phyloP scores from a whole-genome alignment of 257 asterid genomes.

The Ajuga chamaepitys region DNA sequence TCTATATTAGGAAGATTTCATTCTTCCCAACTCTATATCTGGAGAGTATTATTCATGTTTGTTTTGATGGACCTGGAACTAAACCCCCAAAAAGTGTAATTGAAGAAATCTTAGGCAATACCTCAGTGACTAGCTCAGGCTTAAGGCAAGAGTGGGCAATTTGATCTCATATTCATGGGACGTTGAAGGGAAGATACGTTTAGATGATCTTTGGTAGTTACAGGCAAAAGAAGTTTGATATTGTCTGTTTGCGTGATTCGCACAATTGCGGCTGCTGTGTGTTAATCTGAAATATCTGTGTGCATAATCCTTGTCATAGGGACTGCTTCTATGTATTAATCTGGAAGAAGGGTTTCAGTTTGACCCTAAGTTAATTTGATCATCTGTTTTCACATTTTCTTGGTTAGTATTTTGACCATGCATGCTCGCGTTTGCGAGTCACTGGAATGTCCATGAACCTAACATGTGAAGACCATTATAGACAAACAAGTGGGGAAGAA shows the following conservation, averaged over 20 bases:
- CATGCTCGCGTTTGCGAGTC: background rate
- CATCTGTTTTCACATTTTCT: background rate
- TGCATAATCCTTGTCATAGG: background rate
- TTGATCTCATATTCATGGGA: background rate
- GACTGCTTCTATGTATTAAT: background rate
- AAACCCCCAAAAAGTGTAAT: background rate
- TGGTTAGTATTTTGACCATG: background rate
- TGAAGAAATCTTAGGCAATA: background rate
- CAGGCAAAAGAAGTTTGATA: background rate
- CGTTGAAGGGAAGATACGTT: background rate
- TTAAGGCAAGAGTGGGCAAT: background rate
- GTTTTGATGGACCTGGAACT: background rate
- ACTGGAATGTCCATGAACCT: background rate
- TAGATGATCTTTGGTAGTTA: background rate
- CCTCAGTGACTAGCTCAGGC: background rate
- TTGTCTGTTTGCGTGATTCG: background rate
- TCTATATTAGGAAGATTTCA: background rate
- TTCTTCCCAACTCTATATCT: background rate
- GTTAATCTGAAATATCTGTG: background rate
- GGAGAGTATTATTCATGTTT: background rate
- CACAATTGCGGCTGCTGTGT: background rate
- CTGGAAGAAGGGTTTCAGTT: conserved; percentile 6
- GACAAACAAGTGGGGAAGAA: background rate
- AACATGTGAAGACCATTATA: background rate
- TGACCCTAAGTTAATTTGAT: background rate